These are phyloP conservation scores for Blastocystis sp. DNA, from an alignment of 352 stramenopile species.

Conservation along the genomic window DNA sequence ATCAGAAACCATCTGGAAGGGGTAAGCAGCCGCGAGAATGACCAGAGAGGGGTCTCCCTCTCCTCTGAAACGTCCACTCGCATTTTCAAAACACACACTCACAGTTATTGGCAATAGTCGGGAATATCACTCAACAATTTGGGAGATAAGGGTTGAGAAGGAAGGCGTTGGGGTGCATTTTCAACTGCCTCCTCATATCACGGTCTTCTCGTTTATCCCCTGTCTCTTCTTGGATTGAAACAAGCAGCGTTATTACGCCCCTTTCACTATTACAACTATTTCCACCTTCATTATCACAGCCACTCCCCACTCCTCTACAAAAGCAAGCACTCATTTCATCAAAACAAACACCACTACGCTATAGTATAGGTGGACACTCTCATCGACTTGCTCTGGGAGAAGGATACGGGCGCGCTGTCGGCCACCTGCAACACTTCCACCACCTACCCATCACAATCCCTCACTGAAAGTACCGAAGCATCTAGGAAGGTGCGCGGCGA, in stretches of 20 bases:
- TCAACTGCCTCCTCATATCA: too few species aligned
- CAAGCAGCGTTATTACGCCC: neutral
- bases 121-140: too few species aligned
- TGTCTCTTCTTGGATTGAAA: neutral
- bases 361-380: constrained; percentile 43
- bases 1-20: constrained; percentile 83
- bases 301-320: neutral
- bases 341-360: constrained; percentile 6
- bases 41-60: too few species aligned
- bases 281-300: neutral
- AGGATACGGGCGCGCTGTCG: neutral
- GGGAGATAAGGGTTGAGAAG: too few species aligned
- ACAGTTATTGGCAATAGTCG: too few species aligned
- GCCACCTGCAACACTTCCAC: constrained; percentile 14
- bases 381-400: constrained; percentile 16
- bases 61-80: too few species aligned
- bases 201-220: too few species aligned
- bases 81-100: too few species aligned
- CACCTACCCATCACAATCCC: constrained; percentile 8
- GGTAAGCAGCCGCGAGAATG: too few species aligned
- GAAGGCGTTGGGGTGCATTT: too few species aligned
- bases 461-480: neutral
- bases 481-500: constrained; percentile 21
- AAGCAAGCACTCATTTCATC: neutral
- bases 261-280: neutral